phyloP scores from a whole-genome alignment of 345 rosid species.

The Eucalyptus coolabah region DNA sequence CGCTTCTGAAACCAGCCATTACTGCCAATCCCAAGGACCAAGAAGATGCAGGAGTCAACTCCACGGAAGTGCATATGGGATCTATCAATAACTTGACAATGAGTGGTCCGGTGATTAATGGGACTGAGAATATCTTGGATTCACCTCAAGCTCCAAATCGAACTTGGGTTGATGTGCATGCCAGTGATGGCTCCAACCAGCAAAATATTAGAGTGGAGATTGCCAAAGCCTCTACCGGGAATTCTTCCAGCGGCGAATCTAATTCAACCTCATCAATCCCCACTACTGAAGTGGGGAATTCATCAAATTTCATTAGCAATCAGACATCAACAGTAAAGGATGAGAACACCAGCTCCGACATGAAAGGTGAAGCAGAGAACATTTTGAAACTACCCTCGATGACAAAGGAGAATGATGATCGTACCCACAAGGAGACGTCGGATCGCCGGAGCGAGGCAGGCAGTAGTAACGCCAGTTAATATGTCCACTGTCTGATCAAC shows the following conservation, averaged over 20 bases:
- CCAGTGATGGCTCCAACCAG: not conserved
- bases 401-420: slow-evolving; percentile 1
- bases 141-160: not conserved
- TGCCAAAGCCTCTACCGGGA: not conserved
- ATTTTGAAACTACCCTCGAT: slow-evolving; percentile 11
- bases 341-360: not conserved
- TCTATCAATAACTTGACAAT: not conserved
- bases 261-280: not conserved
- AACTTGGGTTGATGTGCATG: not conserved
- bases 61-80: not conserved
- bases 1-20: not conserved
- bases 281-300: not conserved
- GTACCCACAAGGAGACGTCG: slow-evolving; percentile 5
- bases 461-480: not conserved
- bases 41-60: not conserved
- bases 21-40: not conserved
- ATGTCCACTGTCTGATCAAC: not conserved
- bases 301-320: not conserved
- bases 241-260: not conserved
- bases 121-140: not conserved
- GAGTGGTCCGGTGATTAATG: not conserved
- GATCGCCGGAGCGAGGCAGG: slow-evolving; percentile 6
- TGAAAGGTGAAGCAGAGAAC: slow-evolving; percentile 8
- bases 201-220: not conserved
- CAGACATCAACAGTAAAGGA: not conserved